These are phyloP conservation scores for Arachis hypogaea DNA, from an alignment of 306 rosid species.

Conservation along the genomic window DNA sequence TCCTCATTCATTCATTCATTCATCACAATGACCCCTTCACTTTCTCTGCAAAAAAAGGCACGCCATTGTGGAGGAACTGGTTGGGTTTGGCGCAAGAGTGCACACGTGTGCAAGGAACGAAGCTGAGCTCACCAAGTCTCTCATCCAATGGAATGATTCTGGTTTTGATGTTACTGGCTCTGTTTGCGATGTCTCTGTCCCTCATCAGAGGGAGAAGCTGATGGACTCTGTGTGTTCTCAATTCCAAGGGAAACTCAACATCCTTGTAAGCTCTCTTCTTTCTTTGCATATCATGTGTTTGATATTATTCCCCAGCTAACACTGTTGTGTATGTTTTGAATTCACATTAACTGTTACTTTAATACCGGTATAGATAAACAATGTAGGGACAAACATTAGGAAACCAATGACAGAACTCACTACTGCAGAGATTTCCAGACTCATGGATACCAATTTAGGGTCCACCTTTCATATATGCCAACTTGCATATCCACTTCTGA, in stretches of 20 bases:
- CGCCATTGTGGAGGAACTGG: constrained; percentile 76
- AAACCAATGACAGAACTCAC: constrained; percentile 70
- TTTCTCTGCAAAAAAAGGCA: constrained; percentile 44
- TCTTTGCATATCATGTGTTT: background rate
- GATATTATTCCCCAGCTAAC: background rate
- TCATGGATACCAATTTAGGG: constrained; percentile 73
- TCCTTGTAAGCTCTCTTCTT: constrained; percentile 54
- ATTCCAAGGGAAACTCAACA: constrained; percentile 75
- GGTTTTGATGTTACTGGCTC: constrained; percentile 71
- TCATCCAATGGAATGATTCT: constrained; percentile 60
- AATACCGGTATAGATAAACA: constrained; percentile 48
- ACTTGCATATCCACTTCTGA: constrained; percentile 69
- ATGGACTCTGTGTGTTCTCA: constrained; percentile 58
- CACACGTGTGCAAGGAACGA: constrained; percentile 70
- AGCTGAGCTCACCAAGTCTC: constrained; percentile 51
- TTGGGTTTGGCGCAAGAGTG: constrained; percentile 78
- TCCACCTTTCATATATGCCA: constrained; percentile 74
- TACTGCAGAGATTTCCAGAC: constrained; percentile 60
- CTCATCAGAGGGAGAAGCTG: constrained; percentile 59
- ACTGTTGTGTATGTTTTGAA: too few species aligned
- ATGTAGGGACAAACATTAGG: constrained; percentile 77
- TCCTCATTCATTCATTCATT: constrained; percentile 2
- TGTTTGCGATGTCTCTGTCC: constrained; percentile 63
- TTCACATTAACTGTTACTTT: background rate
- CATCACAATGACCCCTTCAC: constrained; percentile 4